phyloP scores from a whole-genome alignment of 1,284 basidiomycete genomes.

The Athelia psychrophila region DNA sequence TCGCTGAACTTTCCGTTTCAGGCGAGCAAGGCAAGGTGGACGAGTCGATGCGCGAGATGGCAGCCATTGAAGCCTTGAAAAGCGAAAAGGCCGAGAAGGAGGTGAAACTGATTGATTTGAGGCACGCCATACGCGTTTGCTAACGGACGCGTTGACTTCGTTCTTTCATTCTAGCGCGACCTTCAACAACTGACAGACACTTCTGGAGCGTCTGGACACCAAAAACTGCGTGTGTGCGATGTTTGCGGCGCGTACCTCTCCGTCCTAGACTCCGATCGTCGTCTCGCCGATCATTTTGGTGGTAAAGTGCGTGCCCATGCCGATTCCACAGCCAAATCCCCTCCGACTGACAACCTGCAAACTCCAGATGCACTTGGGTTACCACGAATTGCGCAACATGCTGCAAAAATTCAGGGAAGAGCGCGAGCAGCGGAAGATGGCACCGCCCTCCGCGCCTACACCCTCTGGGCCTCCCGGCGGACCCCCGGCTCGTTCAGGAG shows the following conservation, averaged over 20 bases:
- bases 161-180: conserved; percentile 61
- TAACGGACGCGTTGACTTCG: conserved; percentile 4
- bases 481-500: conserved; percentile 30
- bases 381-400: conserved; percentile 96
- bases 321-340: conserved; percentile 16
- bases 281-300: conserved; percentile 99
- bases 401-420: conserved; percentile 86
- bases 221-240: conserved; percentile 98
- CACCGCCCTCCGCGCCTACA: conserved; percentile 37
- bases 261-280: conserved; percentile 96
- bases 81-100: conserved; percentile 96
- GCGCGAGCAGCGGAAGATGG: conserved; percentile 77
- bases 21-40: conserved; percentile 98
- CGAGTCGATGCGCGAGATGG: conserved; percentile 96
- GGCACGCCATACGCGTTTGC: neutral
- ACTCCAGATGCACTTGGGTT: conserved; percentile 94
- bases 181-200: conserved; percentile 97
- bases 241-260: conserved; percentile 99
- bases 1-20: conserved; percentile 27
- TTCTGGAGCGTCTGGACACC: conserved; percentile 97
- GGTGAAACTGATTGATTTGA: conserved; percentile 39
- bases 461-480: conserved; percentile 23
- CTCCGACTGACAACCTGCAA: conserved; percentile 10
- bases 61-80: conserved; percentile 97
- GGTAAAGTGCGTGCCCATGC: conserved; percentile 73